phyloP scores from a whole-genome alignment of 805 yeast genomes.

The Citeromyces matritensis region DNA sequence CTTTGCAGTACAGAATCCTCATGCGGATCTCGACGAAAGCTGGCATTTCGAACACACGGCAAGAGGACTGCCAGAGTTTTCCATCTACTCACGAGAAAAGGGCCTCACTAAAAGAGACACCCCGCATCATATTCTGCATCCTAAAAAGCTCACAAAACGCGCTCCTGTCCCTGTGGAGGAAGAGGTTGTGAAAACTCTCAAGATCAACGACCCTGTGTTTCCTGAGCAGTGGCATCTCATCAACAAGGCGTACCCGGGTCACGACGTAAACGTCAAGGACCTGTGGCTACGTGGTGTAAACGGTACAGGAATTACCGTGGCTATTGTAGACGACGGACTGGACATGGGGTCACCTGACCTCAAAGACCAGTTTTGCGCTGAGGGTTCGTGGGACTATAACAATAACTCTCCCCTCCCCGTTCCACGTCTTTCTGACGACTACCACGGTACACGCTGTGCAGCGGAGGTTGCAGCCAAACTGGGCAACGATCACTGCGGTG shows the following conservation, averaged over 20 bases:
- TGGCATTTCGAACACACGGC: no score
- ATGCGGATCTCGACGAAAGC: no score
- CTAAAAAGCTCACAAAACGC: conserved; percentile 37
- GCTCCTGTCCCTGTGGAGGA: conserved; percentile 40
- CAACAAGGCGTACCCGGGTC: conserved; percentile 57
- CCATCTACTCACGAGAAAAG: no score
- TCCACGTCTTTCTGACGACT: conserved; percentile 71
- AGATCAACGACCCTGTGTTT: conserved; percentile 76
- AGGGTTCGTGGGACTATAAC: conserved; percentile 92
- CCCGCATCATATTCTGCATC: conserved; percentile 39
- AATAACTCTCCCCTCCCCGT: conserved; percentile 60
- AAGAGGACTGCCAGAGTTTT: no score
- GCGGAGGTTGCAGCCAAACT: conserved; percentile 91
- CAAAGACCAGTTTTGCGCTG: conserved; percentile 45
- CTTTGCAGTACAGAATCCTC: no score
- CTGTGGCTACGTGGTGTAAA: conserved; percentile 75
- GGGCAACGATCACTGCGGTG: conserved; percentile 76
- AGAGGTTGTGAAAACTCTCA: conserved; percentile 33
- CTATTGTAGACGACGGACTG: conserved; percentile 88
- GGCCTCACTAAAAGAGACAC: no score
- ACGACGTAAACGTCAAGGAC: conserved; percentile 77
- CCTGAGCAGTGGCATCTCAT: conserved; percentile 83
- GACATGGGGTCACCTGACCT: conserved; percentile 73
- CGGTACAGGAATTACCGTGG: conserved; percentile 73
- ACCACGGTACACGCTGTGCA: conserved; percentile 96